A percentile compares a stretch with the other conserved stretches of the same genome.
These are phyloP conservation scores for Fragaria vesca DNA, from an alignment of 306 rosid genomes.

Conservation along the genomic window DNA sequence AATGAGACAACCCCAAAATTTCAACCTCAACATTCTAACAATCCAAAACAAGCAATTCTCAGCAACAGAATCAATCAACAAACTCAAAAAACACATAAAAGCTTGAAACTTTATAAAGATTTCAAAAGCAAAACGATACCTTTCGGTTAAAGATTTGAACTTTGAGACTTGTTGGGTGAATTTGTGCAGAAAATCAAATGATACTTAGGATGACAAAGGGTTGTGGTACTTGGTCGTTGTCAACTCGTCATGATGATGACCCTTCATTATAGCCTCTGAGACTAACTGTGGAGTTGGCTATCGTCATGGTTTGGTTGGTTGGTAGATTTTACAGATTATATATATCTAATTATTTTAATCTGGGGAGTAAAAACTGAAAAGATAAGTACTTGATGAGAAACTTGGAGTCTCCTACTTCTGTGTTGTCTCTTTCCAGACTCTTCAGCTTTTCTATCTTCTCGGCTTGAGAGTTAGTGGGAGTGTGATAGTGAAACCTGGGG, in stretches of 20 bases:
- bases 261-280: background rate
- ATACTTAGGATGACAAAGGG: background rate
- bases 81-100: background rate
- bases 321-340: background rate
- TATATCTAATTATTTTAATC: background rate
- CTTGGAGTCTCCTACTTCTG: background rate
- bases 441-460: background rate
- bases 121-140: background rate
- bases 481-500: background rate
- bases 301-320: conserved; percentile 4
- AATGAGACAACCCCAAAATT: conserved; percentile 41
- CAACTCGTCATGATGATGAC: background rate
- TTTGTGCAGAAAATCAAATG: background rate
- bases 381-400: background rate
- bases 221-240: background rate
- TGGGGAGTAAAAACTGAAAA: background rate
- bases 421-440: background rate
- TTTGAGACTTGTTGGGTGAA: background rate
- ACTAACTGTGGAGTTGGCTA: background rate
- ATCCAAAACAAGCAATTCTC: conserved; percentile 14
- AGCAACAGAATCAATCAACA: background rate
- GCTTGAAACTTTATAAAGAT: background rate
- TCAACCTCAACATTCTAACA: conserved; percentile 45
- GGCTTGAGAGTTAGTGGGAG: background rate
- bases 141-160: background rate